Conservation (phyloP, 306 rosid genomes). For the Pyrus bretschneideri region DNA sequence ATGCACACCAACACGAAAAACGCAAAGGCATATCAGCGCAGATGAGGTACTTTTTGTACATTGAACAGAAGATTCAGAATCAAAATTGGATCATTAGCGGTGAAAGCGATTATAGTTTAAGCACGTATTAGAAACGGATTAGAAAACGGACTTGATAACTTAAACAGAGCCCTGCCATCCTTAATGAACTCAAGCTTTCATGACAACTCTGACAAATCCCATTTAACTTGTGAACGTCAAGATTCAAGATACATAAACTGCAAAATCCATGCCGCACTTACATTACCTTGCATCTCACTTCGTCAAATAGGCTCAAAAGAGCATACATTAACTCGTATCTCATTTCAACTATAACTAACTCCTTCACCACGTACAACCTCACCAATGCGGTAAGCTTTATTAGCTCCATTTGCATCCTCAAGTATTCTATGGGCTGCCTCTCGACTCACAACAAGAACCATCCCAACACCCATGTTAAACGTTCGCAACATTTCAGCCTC, state of each 20-base stretch:
- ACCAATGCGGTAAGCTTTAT: conserved; percentile 52
- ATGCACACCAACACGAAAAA: background rate
- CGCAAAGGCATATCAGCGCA: background rate
- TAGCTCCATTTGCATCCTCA: conserved; percentile 21
- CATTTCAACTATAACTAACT: conserved; percentile 31
- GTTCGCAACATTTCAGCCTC: conserved; percentile 77
- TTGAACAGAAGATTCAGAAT: background rate
- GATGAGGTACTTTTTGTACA: background rate
- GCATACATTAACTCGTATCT: background rate
- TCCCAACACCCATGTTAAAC: conserved; percentile 88
- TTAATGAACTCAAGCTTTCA: background rate
- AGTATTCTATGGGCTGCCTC: conserved; percentile 48
- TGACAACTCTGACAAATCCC: background rate
- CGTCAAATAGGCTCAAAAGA: background rate
- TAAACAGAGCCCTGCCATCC: background rate
- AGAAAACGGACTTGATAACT: background rate
- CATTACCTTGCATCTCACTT: background rate
- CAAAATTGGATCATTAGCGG: background rate
- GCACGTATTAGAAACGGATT: background rate
- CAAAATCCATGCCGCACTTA: background rate
- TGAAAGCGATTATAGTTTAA: background rate
- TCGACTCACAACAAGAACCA: conserved; percentile 74
- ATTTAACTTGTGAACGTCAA: background rate
- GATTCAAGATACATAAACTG: background rate
- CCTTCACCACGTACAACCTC: conserved; percentile 59